Evolutionary conservation across 164 flowering plant genomes (phyloP).

Genomic region (Kalanchoe fedtschenkoi): DNA sequence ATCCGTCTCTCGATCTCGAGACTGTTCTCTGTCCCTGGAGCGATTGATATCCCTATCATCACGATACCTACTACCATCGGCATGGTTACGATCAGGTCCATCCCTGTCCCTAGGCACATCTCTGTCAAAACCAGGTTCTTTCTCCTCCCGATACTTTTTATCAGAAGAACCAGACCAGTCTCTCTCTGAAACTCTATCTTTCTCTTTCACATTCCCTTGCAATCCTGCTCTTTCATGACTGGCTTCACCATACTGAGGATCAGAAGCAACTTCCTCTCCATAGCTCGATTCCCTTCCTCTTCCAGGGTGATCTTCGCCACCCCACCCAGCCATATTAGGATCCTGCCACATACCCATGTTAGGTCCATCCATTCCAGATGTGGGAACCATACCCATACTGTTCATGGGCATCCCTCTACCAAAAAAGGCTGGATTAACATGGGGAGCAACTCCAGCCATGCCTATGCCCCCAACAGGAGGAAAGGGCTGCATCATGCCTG

Average conservation of each 20-base stretch:
- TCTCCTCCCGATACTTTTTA: conserved; percentile 63
- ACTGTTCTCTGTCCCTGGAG: conserved; percentile 44
- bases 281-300: conserved; percentile 56
- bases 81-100: conserved; percentile 43
- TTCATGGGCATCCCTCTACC: conserved; percentile 59
- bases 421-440: conserved; percentile 75
- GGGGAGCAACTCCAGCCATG: conserved; percentile 65
- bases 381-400: conserved; percentile 68
- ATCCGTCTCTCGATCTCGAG: conserved; percentile 36
- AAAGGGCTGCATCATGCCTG: conserved; percentile 64
- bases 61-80: conserved; percentile 51
- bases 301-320: conserved; percentile 39
- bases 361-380: conserved; percentile 52
- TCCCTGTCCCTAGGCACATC: conserved; percentile 15
- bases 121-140: conserved; percentile 52
- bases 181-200: conserved; percentile 54
- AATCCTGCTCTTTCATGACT: conserved; percentile 45
- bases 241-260: conserved; percentile 52
- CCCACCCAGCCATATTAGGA: conserved; percentile 58
- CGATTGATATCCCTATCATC: conserved; percentile 56
- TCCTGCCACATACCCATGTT: conserved; percentile 61
- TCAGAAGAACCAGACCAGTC: conserved; percentile 53
- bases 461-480: conserved; percentile 47
- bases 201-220: conserved; percentile 46
- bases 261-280: conserved; percentile 55